Percentiles rank a stretch among this genome's conserved stretches.
Conservation (phyloP, 2,329 filamentous ascomycete genomes). For the Monosporascus sp. region DNA sequence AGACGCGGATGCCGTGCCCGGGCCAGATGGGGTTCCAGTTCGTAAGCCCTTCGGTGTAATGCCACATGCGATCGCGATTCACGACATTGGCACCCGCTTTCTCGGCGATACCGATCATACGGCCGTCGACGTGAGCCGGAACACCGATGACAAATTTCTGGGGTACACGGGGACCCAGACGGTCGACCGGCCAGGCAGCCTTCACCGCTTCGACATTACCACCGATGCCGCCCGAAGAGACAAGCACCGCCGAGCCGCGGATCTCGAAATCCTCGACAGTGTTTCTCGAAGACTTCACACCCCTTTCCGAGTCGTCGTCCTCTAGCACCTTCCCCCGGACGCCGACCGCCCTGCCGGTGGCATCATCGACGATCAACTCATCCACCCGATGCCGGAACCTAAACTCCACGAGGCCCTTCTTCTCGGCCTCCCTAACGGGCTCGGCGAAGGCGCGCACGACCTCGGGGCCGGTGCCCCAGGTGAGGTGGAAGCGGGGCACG, state of each 20-base stretch:
- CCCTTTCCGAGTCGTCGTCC: constrained; percentile 43
- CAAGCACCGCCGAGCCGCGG: constrained; percentile 45
- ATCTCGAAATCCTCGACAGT: constrained; percentile 49
- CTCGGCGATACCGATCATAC: constrained; percentile 55
- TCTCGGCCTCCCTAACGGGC: constrained; percentile 47
- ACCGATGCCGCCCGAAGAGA: constrained; percentile 55
- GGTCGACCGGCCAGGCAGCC: constrained; percentile 51
- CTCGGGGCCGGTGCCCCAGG: constrained; percentile 58
- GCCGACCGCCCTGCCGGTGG: constrained; percentile 44
- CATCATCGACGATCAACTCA: constrained; percentile 47
- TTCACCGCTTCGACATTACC: constrained; percentile 57
- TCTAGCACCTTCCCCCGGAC: constrained; percentile 50
- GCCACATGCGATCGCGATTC: constrained; percentile 62
- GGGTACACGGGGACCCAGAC: constrained; percentile 51
- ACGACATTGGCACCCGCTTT: constrained; percentile 47
- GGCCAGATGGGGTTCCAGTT: constrained; percentile 63
- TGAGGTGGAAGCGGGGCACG: constrained; percentile 57
- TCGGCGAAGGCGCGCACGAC: constrained; percentile 53
- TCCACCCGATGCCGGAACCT: constrained; percentile 53
- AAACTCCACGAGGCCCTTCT: constrained; percentile 49
- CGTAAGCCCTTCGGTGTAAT: constrained; percentile 57
- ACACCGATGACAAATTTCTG: constrained; percentile 55
- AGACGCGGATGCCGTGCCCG: constrained; percentile 52
- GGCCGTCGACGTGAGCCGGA: constrained; percentile 59
- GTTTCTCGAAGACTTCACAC: constrained; percentile 44